phyloP scores from a whole-genome alignment of 2,329 filamentous ascomycete genomes.

The Stagonosporopsis vannaccii region DNA sequence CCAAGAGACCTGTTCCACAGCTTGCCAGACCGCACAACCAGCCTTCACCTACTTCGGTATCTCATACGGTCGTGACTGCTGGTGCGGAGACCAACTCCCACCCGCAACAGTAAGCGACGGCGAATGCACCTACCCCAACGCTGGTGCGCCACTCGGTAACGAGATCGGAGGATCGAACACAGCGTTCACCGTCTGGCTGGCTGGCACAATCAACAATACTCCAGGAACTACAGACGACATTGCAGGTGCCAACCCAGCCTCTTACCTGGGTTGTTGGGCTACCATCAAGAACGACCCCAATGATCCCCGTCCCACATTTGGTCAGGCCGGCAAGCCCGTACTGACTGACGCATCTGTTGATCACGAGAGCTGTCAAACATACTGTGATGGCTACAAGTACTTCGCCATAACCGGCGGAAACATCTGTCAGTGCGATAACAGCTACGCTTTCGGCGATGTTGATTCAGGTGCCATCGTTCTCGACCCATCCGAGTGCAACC shows the following conservation, averaged over 20 bases:
- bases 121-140: background rate
- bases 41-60: background rate
- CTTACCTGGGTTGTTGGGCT: background rate
- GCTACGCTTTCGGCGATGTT: background rate
- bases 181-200: background rate
- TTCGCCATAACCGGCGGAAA: constrained; percentile 2
- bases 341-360: no score
- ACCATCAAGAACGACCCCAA: no score
- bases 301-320: background rate
- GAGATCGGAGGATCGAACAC: background rate
- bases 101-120: no score
- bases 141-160: background rate
- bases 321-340: background rate
- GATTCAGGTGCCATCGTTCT: no score
- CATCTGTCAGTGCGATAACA: constrained; percentile 5
- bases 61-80: constrained; percentile 1
- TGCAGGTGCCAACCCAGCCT: background rate
- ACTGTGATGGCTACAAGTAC: constrained; percentile 1
- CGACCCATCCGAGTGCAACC: background rate
- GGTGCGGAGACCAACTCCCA: background rate
- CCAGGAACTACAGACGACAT: no score
- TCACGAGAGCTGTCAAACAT: background rate
- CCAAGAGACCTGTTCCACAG: background rate
- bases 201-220: no score
- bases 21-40: background rate